Evolutionary conservation across 257 asterid species (phyloP).

Genomic region (Ajuga chamaepitys): DNA sequence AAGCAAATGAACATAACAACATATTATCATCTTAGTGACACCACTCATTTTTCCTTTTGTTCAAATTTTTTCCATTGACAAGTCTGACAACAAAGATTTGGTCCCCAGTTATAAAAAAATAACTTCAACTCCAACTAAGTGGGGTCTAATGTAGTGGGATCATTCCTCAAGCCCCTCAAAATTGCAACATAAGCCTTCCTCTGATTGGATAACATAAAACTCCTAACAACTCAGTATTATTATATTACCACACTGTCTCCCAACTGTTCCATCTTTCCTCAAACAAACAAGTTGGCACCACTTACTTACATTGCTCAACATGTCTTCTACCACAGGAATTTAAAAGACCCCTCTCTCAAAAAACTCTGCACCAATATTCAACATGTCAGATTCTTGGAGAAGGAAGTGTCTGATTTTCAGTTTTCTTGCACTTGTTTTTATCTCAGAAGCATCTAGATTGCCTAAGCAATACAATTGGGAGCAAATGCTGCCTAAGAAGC

Average conservation of each 20-base stretch:
- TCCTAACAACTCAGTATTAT: constrained; percentile 31
- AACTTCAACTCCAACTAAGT: constrained; percentile 24
- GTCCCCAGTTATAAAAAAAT: constrained; percentile 28
- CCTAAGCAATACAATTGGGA: constrained; percentile 55
- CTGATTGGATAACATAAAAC: constrained; percentile 24
- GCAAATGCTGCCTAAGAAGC: constrained; percentile 90
- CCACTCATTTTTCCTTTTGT: constrained; percentile 27
- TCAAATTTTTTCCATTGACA: constrained; percentile 27
- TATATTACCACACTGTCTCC: constrained; percentile 54
- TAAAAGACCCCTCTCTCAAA: constrained; percentile 21
- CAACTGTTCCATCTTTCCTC: constrained; percentile 59
- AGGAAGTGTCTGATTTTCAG: constrained; percentile 35
- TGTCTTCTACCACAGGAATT: constrained; percentile 33
- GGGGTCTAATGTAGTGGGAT: constrained; percentile 28
- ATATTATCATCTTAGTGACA: constrained; percentile 17
- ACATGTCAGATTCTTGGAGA: constrained; percentile 48
- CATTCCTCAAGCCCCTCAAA: constrained; percentile 20
- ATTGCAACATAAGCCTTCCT: constrained; percentile 13
- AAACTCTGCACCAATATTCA: constrained; percentile 8
- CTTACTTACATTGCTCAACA: constrained; percentile 42
- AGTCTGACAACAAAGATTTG: constrained; percentile 44
- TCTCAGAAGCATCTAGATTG: constrained; percentile 64
- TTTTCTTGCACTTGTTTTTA: constrained; percentile 41
- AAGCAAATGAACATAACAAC: not conserved
- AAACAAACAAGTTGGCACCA: constrained; percentile 57